Percentiles rank a stretch among this genome's conserved stretches.
Evolutionary conservation across 805 yeast species (phyloP).

Genomic region (Metschnikowia vanudenii): DNA sequence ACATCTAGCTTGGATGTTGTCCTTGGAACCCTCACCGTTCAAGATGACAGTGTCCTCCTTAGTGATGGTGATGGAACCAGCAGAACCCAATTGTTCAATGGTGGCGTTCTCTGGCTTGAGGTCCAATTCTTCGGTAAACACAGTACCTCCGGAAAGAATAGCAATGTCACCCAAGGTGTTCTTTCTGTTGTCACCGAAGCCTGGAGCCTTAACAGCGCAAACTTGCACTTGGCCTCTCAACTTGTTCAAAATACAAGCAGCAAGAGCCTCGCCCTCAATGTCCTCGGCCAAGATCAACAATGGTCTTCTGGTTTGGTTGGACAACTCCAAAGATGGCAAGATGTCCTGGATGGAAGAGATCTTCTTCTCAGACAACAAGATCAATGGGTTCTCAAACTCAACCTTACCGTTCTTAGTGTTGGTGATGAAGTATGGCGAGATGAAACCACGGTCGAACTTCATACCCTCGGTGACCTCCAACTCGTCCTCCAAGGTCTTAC

Average conservation of each 20-base stretch:
- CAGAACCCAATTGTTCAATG: constrained; percentile 82
- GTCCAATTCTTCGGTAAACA: constrained; percentile 88
- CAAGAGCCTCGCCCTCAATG: constrained; percentile 96
- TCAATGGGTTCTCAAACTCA: constrained; percentile 90
- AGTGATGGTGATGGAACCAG: constrained; percentile 88
- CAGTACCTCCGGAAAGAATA: constrained; percentile 90
- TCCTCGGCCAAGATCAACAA: constrained; percentile 92
- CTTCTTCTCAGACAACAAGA: constrained; percentile 89
- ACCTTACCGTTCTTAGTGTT: constrained; percentile 90
- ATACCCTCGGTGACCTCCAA: constrained; percentile 96
- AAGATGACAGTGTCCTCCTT: constrained; percentile 93
- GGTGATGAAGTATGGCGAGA: constrained; percentile 94
- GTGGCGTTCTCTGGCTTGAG: constrained; percentile 95
- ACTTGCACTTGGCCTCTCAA: constrained; percentile 98
- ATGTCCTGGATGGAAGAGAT: constrained; percentile 86
- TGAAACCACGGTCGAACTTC: constrained; percentile 97
- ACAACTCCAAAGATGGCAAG: constrained; percentile 87
- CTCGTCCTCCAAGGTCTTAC: constrained; percentile 94
- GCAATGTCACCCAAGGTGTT: constrained; percentile 95
- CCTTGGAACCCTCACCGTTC: constrained; percentile 89
- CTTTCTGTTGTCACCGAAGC: constrained; percentile 98
- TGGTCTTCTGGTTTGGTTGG: constrained; percentile 92
- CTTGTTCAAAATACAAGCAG: constrained; percentile 96
- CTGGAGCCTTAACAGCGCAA: constrained; percentile 97
- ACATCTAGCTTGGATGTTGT: constrained; percentile 76